Base-by-base conservation (phyloP, 306 rosid species). In the Begonia loranthoides region DNA sequence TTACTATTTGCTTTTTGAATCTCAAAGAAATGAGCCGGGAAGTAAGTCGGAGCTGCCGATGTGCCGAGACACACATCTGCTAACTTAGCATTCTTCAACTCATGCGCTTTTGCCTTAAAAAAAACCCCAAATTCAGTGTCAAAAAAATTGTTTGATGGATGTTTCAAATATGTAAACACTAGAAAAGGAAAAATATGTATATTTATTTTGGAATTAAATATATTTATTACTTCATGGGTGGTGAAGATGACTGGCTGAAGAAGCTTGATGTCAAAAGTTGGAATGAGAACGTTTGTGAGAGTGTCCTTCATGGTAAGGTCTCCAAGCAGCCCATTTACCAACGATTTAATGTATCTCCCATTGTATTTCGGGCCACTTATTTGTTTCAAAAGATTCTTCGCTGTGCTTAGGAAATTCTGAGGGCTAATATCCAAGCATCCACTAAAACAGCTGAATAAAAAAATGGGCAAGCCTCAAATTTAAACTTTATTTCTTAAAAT, bases 11-110 rank as follows among this genome's bases (percentile, higher is more conserved):
- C 44, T 28, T 28, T 28, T 28, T 28, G 36, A 3, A 56, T 55
- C 22, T 64, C 55, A 13, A 75, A 75, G 46, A 24, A 66, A 49
- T 75, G 76, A 9, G 73, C 55, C 0, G 80, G 80, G 12, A 75
- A 56, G 54, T 17, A 75, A 9, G 70, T 70, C 14, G 76, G 80
- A 19, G 80, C 80, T 22, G 80, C 80, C 0, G 80, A 75, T 15
- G 80, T 75, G 34, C 73, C 39, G 0, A 75, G 17, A 55, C 76
- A 75, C 6, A 66, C 40, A 55, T 75, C 80, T 33, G 70, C 55
- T 0, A 75, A 43, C 15, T 9, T 43, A n/a, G 47, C 47, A 43
- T 43, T n/a, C 47, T 60, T 76, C 51, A 51, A 15, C 3, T 54
- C 41, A 52, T 34, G 62, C 44, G 24, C 54, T 52, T 69, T 72